A percentile compares a stretch with the other conserved stretches of the same genome.
Conservation (phyloP, 108 stramenopile genomes). For the Tribonema minus region DNA sequence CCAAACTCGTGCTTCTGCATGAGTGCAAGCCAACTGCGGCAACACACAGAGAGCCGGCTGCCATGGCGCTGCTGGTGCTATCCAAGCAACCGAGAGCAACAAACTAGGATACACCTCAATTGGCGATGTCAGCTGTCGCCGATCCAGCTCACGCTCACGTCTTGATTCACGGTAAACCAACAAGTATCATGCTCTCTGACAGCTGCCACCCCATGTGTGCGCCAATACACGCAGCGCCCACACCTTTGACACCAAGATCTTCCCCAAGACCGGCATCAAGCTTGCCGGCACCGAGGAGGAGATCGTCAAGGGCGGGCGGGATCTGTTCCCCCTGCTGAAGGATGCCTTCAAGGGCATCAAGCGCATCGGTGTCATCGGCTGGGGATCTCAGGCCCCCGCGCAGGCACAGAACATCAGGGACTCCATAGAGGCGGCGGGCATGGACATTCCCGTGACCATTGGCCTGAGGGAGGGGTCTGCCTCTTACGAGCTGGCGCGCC, state of each 20-base stretch:
- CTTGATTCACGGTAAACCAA: too few relatives aligned
- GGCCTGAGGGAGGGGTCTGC: constrained; percentile 89
- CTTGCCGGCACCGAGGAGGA: constrained; percentile 86
- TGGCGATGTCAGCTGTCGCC: too few relatives aligned
- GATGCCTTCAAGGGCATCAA: constrained; percentile 92
- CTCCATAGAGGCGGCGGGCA: constrained; percentile 76
- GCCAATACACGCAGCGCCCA: neutral
- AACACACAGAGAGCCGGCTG: neutral
- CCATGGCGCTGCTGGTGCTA: neutral
- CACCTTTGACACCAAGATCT: constrained; percentile 75
- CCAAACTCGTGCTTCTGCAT: too few relatives aligned
- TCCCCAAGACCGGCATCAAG: constrained; percentile 72
- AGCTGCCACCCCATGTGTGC: too few relatives aligned
- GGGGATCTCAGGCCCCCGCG: constrained; percentile 96
- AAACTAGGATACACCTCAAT: too few relatives aligned
- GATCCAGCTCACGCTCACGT: too few relatives aligned
- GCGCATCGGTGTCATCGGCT: constrained; percentile 92
- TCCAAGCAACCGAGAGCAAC: too few relatives aligned
- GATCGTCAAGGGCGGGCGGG: constrained; percentile 93
- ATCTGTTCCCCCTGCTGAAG: constrained; percentile 85
- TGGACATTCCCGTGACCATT: constrained; percentile 63
- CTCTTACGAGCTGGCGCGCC: constrained; percentile 73
- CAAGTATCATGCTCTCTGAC: too few relatives aligned
- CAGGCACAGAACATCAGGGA: constrained; percentile 93
- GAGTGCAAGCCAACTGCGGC: too few relatives aligned